phyloP scores from a whole-genome alignment of 2,329 filamentous ascomycete species.

The Ceratocystis destructans region DNA sequence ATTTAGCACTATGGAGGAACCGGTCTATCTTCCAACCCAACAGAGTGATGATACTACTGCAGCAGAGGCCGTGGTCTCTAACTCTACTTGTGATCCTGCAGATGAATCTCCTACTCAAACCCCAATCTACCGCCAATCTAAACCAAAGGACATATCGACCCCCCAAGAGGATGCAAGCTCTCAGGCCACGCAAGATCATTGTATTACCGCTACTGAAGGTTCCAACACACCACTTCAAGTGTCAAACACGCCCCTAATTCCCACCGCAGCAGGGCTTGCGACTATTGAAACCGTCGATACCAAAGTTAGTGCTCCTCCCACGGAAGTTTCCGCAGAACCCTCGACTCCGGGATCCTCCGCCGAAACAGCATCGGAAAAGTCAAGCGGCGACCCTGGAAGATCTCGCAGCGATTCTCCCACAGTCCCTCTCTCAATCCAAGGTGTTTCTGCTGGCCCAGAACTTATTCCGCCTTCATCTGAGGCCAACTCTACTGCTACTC shows the following conservation, averaged over 20 bases:
- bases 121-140: neutral
- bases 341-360: neutral
- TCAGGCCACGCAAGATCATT: neutral
- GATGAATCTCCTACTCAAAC: neutral
- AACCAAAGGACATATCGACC: neutral
- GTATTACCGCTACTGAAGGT: neutral
- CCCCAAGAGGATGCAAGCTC: neutral
- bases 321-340: neutral
- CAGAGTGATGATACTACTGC: neutral
- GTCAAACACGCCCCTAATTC: neutral
- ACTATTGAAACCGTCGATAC: neutral
- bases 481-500: neutral
- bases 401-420: neutral
- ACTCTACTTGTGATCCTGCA: neutral
- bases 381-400: neutral
- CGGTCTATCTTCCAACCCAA: neutral
- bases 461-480: neutral
- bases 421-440: neutral
- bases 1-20: neutral
- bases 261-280: neutral
- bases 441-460: neutral
- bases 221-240: neutral
- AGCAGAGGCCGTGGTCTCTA: neutral
- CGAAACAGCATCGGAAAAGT: neutral
- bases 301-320: neutral